A percentile compares a stretch with the other conserved stretches of the same genome.
phyloP scores from a whole-genome alignment of 306 rosid genomes.

The Carpinus viminea region DNA sequence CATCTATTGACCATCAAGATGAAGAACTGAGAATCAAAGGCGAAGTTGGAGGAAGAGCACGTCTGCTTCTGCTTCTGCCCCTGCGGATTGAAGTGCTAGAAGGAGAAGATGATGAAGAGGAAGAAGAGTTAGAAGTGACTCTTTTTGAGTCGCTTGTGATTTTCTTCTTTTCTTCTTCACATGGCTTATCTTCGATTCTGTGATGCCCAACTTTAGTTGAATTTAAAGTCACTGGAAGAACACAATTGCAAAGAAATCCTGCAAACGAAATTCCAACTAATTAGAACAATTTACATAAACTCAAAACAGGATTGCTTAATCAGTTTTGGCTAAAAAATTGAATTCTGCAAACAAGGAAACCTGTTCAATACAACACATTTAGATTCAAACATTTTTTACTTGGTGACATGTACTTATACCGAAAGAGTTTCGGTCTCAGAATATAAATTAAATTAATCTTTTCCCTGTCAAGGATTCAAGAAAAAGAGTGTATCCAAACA shows the following conservation, averaged over 20 bases:
- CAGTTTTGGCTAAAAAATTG: background rate
- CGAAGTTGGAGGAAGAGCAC: constrained; percentile 71
- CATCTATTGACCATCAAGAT: constrained; percentile 37
- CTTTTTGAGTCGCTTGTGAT: constrained; percentile 40
- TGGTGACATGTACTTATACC: no score
- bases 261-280: constrained; percentile 13
- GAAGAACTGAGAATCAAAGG: constrained; percentile 59
- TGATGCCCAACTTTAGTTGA: constrained; percentile 79
- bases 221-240: constrained; percentile 72
- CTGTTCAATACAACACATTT: no score
- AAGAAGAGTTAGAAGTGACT: constrained; percentile 40
- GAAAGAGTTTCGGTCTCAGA: no score
- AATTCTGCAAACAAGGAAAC: background rate
- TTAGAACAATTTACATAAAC: background rate
- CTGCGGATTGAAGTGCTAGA: constrained; percentile 46
- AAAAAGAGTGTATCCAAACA: background rate
- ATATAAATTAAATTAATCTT: no score
- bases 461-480: no score
- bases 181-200: constrained; percentile 56
- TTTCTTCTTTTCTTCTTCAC: constrained; percentile 65
- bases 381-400: no score
- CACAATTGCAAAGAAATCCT: constrained; percentile 91
- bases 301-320: background rate
- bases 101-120: constrained; percentile 52
- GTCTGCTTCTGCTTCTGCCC: constrained; percentile 83